phyloP scores from a whole-genome alignment of 164 flowering plant genomes.

The Aristolochia californica region DNA sequence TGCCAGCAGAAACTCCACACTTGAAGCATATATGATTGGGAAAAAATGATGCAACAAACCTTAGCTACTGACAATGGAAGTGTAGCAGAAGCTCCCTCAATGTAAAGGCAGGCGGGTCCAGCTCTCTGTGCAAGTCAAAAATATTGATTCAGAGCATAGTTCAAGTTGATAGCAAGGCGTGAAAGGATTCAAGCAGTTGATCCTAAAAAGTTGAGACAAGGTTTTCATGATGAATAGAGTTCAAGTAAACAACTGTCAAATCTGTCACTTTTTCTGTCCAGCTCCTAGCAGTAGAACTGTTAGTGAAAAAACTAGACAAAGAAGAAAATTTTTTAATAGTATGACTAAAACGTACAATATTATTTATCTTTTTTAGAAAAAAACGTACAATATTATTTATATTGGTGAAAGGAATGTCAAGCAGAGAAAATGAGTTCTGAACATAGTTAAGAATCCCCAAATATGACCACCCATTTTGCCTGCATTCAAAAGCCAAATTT shows the following conservation, averaged over 20 bases:
- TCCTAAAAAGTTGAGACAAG: not conserved
- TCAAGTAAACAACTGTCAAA: too few relatives aligned
- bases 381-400: conserved; percentile 54
- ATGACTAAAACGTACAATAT: conserved; percentile 37
- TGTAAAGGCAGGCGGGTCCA: conserved; percentile 39
- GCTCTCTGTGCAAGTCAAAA: conserved; percentile 37
- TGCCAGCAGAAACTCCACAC: too few relatives aligned
- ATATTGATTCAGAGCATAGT: not conserved
- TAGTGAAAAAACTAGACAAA: not conserved
- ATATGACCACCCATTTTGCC: conserved; percentile 80
- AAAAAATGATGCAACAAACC: conserved; percentile 24
- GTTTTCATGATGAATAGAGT: too few relatives aligned
- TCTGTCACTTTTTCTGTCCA: too few relatives aligned
- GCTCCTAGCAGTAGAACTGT: not conserved
- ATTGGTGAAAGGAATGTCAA: conserved; percentile 79
- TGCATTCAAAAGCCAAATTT: conserved; percentile 22
- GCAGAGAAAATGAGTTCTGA: conserved; percentile 31
- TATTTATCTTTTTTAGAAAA: conserved; percentile 65
- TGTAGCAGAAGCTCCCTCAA: conserved; percentile 77
- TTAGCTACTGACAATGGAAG: conserved; percentile 71
- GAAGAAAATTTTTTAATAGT: not conserved
- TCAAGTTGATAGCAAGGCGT: too few relatives aligned
- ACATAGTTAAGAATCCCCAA: conserved; percentile 60
- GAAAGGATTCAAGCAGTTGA: too few relatives aligned
- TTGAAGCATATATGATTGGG: not conserved